These are phyloP conservation scores for Phytophthora citrophthora DNA, from an alignment of 352 stramenopile species.

Conservation along the genomic window DNA sequence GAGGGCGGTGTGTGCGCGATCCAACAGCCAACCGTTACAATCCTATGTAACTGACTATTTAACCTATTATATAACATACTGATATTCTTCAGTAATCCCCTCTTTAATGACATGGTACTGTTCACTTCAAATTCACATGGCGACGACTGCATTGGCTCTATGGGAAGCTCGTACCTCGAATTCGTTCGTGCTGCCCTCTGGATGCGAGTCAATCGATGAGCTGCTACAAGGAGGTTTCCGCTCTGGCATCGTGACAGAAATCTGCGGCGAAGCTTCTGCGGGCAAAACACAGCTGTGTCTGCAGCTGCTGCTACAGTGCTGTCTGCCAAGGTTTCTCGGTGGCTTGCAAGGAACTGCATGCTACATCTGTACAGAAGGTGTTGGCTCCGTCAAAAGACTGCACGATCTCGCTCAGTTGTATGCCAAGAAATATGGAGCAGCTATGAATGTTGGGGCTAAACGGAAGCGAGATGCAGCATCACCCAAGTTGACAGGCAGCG, in stretches of 20 bases:
- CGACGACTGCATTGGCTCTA: constrained; percentile 54
- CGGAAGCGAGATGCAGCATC: constrained; percentile 47
- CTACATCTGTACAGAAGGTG: constrained; percentile 84
- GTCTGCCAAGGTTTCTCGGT: constrained; percentile 50
- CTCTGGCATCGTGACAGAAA: constrained; percentile 69
- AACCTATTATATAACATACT: not conserved
- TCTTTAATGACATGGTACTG: constrained; percentile 20
- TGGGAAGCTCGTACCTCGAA: constrained; percentile 35
- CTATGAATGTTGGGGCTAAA: constrained; percentile 42
- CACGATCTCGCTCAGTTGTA: constrained; percentile 70
- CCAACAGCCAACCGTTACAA: constrained; percentile 25
- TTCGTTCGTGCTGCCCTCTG: constrained; percentile 49
- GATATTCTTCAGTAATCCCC: not conserved
- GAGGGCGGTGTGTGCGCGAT: not conserved
- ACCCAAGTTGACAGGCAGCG: constrained; percentile 22
- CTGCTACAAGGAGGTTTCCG: constrained; percentile 72
- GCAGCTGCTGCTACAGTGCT: constrained; percentile 76
- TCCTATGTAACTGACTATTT: constrained; percentile 2
- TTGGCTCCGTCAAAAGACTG: constrained; percentile 74
- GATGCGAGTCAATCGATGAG: constrained; percentile 61
- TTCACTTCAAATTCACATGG: constrained; percentile 2
- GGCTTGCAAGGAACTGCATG: constrained; percentile 69
- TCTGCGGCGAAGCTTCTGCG: constrained; percentile 75
- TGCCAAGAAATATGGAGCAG: constrained; percentile 42
- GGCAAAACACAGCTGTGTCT: constrained; percentile 86